phyloP scores from a whole-genome alignment of 805 yeast species.

The Metschnikowia koreensis region DNA sequence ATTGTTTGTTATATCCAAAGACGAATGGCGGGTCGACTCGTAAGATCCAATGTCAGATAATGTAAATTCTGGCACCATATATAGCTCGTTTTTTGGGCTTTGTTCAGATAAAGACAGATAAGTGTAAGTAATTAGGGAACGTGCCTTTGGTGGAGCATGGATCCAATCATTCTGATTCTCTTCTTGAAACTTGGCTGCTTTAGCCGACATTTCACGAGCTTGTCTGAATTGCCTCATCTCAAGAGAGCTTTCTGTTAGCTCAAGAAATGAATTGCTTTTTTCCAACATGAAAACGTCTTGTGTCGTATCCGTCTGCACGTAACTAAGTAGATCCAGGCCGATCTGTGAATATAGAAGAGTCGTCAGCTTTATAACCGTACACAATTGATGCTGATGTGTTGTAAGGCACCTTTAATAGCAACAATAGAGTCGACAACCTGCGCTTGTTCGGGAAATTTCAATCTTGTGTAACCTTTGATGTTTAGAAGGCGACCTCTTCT shows the following conservation, averaged over 20 bases:
- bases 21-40: conserved; percentile 6
- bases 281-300: neutral
- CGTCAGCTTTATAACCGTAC: too few relatives aligned
- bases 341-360: too few relatives aligned
- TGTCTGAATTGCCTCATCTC: conserved; percentile 5
- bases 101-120: neutral
- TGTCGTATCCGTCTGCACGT: neutral
- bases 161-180: conserved; percentile 8
- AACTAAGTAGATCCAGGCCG: neutral
- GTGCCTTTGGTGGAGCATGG: conserved; percentile 24
- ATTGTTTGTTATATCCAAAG: conserved; percentile 4
- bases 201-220: conserved; percentile 4
- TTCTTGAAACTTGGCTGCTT: conserved; percentile 8
- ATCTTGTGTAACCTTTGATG: neutral
- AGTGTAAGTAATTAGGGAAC: conserved; percentile 9
- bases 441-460: too few relatives aligned
- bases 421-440: too few relatives aligned
- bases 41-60: conserved; percentile 1
- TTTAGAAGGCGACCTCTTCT: neutral
- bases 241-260: neutral
- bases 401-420: too few relatives aligned
- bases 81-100: neutral
- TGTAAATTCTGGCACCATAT: conserved; percentile 6
- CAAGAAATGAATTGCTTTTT: neutral
- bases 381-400: too few relatives aligned